phyloP scores from a whole-genome alignment of 306 rosid species.

The Acacia acuminata region DNA sequence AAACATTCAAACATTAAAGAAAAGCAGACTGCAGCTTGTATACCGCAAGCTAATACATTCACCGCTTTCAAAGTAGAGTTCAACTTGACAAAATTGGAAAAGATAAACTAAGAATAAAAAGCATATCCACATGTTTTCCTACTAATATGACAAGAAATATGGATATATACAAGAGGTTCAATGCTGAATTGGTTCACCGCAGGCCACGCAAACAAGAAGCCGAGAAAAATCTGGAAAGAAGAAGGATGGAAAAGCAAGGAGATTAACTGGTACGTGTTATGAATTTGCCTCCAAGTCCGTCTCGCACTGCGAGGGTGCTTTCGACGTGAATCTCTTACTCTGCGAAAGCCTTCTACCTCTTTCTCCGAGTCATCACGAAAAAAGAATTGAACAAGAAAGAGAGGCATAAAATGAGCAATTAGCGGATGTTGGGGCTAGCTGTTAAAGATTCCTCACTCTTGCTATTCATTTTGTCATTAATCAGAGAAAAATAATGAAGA shows the following conservation, averaged over 20 bases:
- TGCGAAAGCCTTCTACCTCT: too few relatives aligned
- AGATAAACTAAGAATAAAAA: neutral
- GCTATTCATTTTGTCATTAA: too few relatives aligned
- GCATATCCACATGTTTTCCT: neutral
- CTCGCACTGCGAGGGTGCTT: neutral
- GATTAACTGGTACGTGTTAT: neutral
- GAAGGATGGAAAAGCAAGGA: neutral
- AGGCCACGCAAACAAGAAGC: neutral
- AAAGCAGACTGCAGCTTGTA: neutral
- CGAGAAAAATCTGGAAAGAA: neutral
- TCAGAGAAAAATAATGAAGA: too few relatives aligned
- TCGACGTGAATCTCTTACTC: too few relatives aligned
- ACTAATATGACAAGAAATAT: neutral
- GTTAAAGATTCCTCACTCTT: too few relatives aligned
- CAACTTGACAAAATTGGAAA: neutral
- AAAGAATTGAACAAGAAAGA: too few relatives aligned
- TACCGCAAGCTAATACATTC: neutral
- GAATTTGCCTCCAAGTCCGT: neutral
- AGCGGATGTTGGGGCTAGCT: too few relatives aligned
- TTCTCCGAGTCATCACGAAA: too few relatives aligned
- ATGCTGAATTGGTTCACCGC: conserved; percentile 13
- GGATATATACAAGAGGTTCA: neutral
- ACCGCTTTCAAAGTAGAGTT: neutral
- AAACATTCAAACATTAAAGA: neutral
- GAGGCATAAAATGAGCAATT: too few relatives aligned